Evolutionary conservation across 1,284 basidiomycete genomes (phyloP).

Genomic region (Moesziomyces sp.): DNA sequence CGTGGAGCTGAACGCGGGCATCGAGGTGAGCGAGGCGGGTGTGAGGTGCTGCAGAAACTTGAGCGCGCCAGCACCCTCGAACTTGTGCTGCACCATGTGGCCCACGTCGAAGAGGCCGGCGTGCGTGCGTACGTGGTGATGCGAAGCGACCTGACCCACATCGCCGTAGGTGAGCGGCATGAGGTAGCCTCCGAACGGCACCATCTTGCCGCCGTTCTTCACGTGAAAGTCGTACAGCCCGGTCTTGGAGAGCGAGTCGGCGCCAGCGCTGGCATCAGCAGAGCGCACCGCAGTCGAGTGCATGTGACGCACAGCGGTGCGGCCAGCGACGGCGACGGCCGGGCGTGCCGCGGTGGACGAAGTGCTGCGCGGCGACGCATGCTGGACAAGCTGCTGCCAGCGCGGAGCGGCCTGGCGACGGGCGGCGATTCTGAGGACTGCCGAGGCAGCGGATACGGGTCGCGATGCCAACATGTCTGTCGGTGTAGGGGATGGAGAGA

Average conservation of each 20-base stretch:
- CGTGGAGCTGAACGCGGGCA: constrained; percentile 80
- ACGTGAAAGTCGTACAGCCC: constrained; percentile 91
- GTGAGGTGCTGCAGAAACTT: constrained; percentile 84
- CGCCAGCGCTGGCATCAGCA: constrained; percentile 32
- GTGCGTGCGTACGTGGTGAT: constrained; percentile 85
- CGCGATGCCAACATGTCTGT: constrained; percentile 27
- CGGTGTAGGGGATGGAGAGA: neutral
- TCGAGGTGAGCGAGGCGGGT: constrained; percentile 72
- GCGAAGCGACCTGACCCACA: constrained; percentile 78
- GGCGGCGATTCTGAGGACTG: constrained; percentile 23
- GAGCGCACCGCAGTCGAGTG: constrained; percentile 23
- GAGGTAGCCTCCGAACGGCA: constrained; percentile 91
- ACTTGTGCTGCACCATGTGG: constrained; percentile 80
- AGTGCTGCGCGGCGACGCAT: constrained; percentile 21
- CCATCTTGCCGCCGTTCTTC: constrained; percentile 88
- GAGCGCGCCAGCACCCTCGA: constrained; percentile 67
- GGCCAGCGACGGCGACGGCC: neutral
- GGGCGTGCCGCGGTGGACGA: constrained; percentile 7
- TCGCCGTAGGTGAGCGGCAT: constrained; percentile 90
- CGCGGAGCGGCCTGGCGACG: constrained; percentile 11
- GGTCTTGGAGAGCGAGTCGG: constrained; percentile 70
- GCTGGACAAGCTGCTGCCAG: constrained; percentile 16
- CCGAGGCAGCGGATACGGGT: constrained; percentile 21
- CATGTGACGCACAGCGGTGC: constrained; percentile 14
- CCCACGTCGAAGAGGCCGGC: constrained; percentile 96